Evolutionary conservation across 2,329 filamentous ascomycete genomes (phyloP).

Genomic region (Penicillium sp.): DNA sequence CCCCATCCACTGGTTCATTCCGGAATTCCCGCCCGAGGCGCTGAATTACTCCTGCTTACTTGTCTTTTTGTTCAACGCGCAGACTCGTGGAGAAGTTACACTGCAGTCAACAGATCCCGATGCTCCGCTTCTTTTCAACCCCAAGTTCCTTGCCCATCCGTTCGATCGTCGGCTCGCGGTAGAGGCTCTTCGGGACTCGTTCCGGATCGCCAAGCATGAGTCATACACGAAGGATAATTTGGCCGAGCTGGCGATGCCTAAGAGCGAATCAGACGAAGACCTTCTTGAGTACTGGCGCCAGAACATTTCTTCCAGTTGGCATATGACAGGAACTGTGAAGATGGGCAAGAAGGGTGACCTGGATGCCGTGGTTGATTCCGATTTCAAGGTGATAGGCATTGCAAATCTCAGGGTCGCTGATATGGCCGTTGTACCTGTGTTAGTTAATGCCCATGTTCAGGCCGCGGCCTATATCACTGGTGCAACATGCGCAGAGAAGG

Average conservation of each 20-base stretch:
- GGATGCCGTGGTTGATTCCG: conserved; percentile 51
- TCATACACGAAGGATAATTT: conserved; percentile 49
- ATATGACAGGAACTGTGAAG: conserved; percentile 57
- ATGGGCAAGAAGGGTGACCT: conserved; percentile 53
- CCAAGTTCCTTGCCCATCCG: conserved; percentile 54
- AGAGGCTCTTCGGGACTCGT: conserved; percentile 47
- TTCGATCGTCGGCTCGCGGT: conserved; percentile 56
- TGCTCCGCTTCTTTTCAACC: conserved; percentile 54
- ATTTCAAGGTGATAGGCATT: conserved; percentile 41
- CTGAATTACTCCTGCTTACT: conserved; percentile 49
- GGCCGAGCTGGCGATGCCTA: conserved; percentile 45
- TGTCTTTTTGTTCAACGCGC: conserved; percentile 55
- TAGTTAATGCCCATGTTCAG: conserved; percentile 53
- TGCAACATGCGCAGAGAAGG: conserved; percentile 52
- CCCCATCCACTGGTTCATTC: conserved; percentile 46
- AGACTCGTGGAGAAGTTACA: conserved; percentile 53
- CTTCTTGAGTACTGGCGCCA: conserved; percentile 51
- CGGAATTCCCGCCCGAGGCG: conserved; percentile 34
- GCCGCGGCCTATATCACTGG: conserved; percentile 56
- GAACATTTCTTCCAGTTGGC: conserved; percentile 52
- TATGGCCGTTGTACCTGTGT: conserved; percentile 44
- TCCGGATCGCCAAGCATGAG: conserved; percentile 45
- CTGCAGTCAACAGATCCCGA: conserved; percentile 55
- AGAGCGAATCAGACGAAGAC: conserved; percentile 55
- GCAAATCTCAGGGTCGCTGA: conserved; percentile 43